Evolutionary conservation across 257 asterid species (phyloP), one percentile per base, ranked within the genome.

Genomic region (Solanum ahanhuiri): DNA sequence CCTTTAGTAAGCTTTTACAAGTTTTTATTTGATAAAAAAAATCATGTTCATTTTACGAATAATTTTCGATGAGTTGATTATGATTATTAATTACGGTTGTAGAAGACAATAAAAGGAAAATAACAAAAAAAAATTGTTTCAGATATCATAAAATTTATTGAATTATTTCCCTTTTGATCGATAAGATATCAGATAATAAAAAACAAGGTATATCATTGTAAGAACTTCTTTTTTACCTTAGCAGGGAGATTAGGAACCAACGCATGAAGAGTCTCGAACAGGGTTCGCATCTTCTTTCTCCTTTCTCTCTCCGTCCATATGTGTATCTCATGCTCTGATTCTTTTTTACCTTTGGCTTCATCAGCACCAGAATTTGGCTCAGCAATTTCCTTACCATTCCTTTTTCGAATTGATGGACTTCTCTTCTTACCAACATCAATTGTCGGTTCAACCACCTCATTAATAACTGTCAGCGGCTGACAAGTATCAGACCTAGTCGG

Each of bases 241-340:
- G 92, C 89, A 45, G 95, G 94, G 86, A 94, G 93, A 6, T 96
- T 97, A 85, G 98, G 98, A 72, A 96, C 95, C 93, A 96, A 88
- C 87, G 92, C 92, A 83, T 93, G 99, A 83, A 96, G 98, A 89
- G 79, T 91, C 9, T 92, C 76, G 81, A 95, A 93, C 95, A 93
- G 91, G 88, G 87, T 90, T 71, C 95, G 90, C 98, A 96, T 96
- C 94, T 92, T 96, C 91, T 95, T 96, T 87, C 98, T 94, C 86
- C 98, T 91, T 85, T 95, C 98, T 82, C 98, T 95, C 88, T 95
- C 98, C 0, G 98, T 96, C 95, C 92, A 91, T 88, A 90, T 91
- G 70, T 95, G 98, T 87, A 92, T 28, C 90, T 93, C 96, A 58
- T 93, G 96, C 67, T 93, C 97, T 1, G 90, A 77, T 83, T 87